Evolutionary conservation across 345 rosid genomes (phyloP), one percentile per base, ranked within the genome.

Genomic region (Salix exigua): DNA sequence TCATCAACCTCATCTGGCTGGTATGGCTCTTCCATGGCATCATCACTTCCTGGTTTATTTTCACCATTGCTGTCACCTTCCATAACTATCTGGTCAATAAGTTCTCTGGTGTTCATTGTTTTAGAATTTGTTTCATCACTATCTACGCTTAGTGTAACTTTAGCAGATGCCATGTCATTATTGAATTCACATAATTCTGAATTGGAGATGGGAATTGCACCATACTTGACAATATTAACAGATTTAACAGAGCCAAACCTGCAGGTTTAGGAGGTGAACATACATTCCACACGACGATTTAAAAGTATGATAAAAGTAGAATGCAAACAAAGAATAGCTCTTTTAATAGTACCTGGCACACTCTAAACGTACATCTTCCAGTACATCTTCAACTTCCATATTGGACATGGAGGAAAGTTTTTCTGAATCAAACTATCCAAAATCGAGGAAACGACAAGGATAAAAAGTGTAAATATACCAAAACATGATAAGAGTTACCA

Each of bases 171-270:
- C 61, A 1, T 46, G 80, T 75, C 75, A 37, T 80, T 78, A 73
- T 72, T 48, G 31, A 58, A 69, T 69, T 79, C 81, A 68, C 79
- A 74, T 67, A 71, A 72, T 58, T 80, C 80, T 7, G 75, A 44
- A 53, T 68, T 61, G 11, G 81, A 12, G 50, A 28, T 44, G 53
- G 83, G 72, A 80, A 46, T 44, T 37, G 75, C 71, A 73, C 64
- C 75, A 44, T 75, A 77, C 87, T 82, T 87, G 82, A 90, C 85
- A 55, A 92, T 77, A 82, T 92, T 91, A 70, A 92, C 75, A 38
- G 97, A 91, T 83, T 85, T 92, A 25, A 96, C 89, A 55, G 85
- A 70, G 74, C 99, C 99, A 90, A 93, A 93, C 91, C 99, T 96
- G 92, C 88, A 88, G 81, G 78, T 81, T 10, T 48, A 31, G 35